Evolutionary conservation across 495 filamentous ascomycete genomes (phyloP), one percentile per base, ranked within the genome.

Genomic region (Penicillium atrosanguineum): DNA sequence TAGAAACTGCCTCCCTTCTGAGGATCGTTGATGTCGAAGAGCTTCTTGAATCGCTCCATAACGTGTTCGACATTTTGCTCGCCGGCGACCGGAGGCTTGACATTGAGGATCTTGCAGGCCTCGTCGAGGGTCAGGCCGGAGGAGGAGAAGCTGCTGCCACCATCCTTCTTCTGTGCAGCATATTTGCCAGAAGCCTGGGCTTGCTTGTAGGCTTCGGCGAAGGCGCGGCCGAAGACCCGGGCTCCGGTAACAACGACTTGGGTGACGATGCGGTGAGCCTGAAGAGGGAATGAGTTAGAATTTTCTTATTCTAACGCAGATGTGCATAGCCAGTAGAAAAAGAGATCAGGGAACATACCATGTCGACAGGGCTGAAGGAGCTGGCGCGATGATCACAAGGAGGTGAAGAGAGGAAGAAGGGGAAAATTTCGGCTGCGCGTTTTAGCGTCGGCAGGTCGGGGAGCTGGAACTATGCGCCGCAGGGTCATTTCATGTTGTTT

Each of bases 1-100:
- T 98, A 98, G 67, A 98, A 97, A 64, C 91, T 96, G 14, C 94
- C 94, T 26, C 94, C 94, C 67, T 96, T 96, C 67, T 91, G 78
- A 21, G 94, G 93, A 49, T 97, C 89, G 72, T 98, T 98, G 55
- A 79, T 66, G 64, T 97, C 95, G 69, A 97, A 98, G 44, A 98
- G 74, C 56, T 85, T 86, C 83, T 97, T 97, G 80, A 97, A 98
- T 40, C 90, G 82, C 52, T 87, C 84, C 77, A 86, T 87, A 45
- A 95, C 81, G 34, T 82, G 70, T 55, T 95, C 90, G 70, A 89
- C 74, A 67, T 90, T 83, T 18, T 86, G 76, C 62, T 89, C 78
- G n/a, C 86, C 90, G 49, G 78, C 83, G 61, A 87, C 82, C 3
- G 92, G 89, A 42, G 91, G 90, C 72, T 91, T 90, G 57, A 97